Conservation (phyloP, 805 yeast species). For the Wickerhamiella musiphila region DNA sequence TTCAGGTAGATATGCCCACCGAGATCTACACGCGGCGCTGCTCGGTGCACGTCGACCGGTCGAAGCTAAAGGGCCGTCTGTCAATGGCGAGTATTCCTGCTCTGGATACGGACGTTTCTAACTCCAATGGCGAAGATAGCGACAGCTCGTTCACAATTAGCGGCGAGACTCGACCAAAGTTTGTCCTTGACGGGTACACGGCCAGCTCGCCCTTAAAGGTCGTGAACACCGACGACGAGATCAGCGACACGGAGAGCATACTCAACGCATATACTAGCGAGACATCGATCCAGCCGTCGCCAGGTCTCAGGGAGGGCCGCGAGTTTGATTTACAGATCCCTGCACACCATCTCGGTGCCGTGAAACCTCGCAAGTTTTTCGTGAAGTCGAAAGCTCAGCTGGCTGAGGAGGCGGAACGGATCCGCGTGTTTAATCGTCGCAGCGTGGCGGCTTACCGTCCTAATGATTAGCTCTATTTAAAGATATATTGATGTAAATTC, state of each 20-base stretch:
- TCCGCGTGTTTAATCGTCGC: too few species aligned
- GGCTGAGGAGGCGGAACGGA: slow-evolving; percentile 12
- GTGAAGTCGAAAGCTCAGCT: slow-evolving; percentile 14
- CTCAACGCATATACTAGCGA: too few species aligned
- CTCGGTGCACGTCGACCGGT: background rate
- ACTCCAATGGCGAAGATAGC: background rate
- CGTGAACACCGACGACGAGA: slow-evolving; percentile 7
- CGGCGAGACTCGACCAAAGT: slow-evolving; percentile 6
- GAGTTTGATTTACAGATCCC: too few species aligned
- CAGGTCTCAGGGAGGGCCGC: background rate
- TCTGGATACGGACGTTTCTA: background rate
- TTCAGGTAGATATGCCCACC: too few species aligned
- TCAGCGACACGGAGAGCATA: too few species aligned
- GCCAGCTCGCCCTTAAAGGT: slow-evolving; percentile 10
- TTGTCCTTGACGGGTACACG: slow-evolving; percentile 11
- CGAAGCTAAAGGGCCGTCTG: background rate
- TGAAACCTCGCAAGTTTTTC: slow-evolving; percentile 2
- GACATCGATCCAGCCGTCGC: too few species aligned
- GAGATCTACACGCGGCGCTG: slow-evolving; percentile 14
- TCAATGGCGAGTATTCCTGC: background rate
- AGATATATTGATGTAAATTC: too few species aligned
- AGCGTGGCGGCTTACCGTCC: too few species aligned
- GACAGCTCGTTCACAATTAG: background rate
- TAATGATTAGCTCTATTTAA: too few species aligned
- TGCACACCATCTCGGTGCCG: too few species aligned